phyloP scores from a whole-genome alignment of 2,329 filamentous ascomycete species.

The Pestalotiopsis sp. region DNA sequence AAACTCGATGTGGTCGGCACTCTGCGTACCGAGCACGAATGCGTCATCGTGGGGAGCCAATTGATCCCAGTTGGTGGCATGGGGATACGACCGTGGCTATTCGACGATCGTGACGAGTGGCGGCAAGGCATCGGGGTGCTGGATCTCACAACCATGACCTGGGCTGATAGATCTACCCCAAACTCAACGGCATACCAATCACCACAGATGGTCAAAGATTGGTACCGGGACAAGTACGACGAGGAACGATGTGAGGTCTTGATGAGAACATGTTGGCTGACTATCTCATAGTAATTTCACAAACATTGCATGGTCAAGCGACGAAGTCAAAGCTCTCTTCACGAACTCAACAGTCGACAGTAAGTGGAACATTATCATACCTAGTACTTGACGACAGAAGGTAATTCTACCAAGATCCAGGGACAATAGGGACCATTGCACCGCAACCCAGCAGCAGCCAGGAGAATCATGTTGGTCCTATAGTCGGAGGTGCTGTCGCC shows the following conservation, averaged over 20 bases:
- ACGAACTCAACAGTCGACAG: neutral
- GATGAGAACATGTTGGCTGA: neutral
- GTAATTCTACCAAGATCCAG: neutral
- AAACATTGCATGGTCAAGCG: neutral
- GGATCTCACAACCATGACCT: constrained; percentile 3
- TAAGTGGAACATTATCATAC: neutral
- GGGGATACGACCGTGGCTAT: neutral
- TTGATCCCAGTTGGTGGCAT: neutral
- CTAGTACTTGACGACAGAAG: neutral
- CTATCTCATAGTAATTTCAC: neutral
- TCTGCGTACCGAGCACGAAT: neutral
- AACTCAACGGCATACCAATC: neutral
- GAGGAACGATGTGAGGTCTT: neutral
- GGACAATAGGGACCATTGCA: neutral
- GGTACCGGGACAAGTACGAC: neutral
- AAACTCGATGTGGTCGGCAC: neutral
- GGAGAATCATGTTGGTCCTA: neutral
- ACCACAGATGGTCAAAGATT: neutral
- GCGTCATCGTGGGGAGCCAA: neutral
- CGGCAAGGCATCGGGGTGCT: neutral
- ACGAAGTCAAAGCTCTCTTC: neutral
- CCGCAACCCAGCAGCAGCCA: neutral
- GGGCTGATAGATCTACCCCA: neutral
- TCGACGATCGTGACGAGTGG: neutral
- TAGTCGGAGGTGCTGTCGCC: neutral